phyloP scores from a whole-genome alignment of 2,329 filamentous ascomycete genomes.

The Orbilia oligospora region DNA sequence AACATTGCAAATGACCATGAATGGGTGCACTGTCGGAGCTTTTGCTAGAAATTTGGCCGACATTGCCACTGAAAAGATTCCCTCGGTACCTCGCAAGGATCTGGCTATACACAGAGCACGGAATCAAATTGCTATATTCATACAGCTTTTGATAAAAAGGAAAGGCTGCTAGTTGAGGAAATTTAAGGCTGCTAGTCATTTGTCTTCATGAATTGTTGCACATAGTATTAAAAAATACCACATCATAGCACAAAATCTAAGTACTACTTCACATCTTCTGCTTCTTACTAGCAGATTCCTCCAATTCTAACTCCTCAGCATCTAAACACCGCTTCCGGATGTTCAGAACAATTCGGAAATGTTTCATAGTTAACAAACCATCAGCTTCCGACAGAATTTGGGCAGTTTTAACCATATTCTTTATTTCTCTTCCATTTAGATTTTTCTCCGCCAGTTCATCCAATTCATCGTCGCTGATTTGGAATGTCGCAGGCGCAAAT shows the following conservation, averaged over 20 bases:
- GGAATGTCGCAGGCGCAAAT: slow-evolving; percentile 76
- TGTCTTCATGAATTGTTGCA: too few relatives aligned
- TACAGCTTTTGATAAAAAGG: not conserved
- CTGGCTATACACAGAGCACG: slow-evolving; percentile 18
- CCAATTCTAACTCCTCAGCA: slow-evolving; percentile 27
- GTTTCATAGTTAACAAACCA: slow-evolving; percentile 63
- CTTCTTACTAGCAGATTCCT: not conserved
- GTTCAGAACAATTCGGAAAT: slow-evolving; percentile 65
- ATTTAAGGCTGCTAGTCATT: too few relatives aligned
- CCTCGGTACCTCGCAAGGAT: slow-evolving; percentile 33
- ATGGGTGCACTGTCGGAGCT: slow-evolving; percentile 6
- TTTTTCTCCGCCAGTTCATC: slow-evolving; percentile 77
- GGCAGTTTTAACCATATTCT: slow-evolving; percentile 69
- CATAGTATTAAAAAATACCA: too few relatives aligned
- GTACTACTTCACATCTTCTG: not conserved
- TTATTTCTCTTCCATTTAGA: slow-evolving; percentile 76
- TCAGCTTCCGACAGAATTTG: slow-evolving; percentile 66
- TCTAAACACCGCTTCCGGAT: slow-evolving; percentile 64
- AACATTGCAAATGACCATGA: slow-evolving; percentile 1
- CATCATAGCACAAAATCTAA: too few relatives aligned
- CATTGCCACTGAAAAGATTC: slow-evolving; percentile 40
- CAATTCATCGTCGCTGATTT: slow-evolving; percentile 76
- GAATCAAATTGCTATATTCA: not conserved
- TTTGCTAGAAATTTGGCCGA: slow-evolving; percentile 16
- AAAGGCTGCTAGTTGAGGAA: not conserved